Conservation (phyloP, 1,284 basidiomycete genomes). For the Fomes fomentarius region DNA sequence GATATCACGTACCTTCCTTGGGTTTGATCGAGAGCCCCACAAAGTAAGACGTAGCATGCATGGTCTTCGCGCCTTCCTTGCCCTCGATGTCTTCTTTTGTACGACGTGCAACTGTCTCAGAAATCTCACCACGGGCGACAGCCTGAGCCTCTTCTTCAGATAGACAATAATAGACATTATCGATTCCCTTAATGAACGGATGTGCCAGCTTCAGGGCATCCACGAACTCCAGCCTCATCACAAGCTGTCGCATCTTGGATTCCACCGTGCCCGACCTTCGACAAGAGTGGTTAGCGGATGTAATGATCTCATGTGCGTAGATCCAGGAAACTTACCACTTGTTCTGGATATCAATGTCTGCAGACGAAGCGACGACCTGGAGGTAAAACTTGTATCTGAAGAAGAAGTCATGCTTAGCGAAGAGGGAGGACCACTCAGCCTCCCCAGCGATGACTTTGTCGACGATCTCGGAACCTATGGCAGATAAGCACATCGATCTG, state of each 20-base stretch:
- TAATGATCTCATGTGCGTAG: no score
- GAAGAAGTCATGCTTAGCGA: constrained; percentile 96
- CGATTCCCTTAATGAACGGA: constrained; percentile 94
- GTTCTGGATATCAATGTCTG: constrained; percentile 84
- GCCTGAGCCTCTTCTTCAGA: constrained; percentile 85
- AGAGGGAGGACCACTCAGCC: constrained; percentile 89
- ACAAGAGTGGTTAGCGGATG: no score
- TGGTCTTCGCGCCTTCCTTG: constrained; percentile 75
- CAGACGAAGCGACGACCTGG: constrained; percentile 92
- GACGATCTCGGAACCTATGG: constrained; percentile 85
- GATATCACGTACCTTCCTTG: constrained; percentile 68
- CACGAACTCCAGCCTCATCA: constrained; percentile 97
- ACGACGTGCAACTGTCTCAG: constrained; percentile 70
- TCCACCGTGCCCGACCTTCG: constrained; percentile 69
- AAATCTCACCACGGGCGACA: constrained; percentile 88
- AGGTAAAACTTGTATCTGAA: constrained; percentile 97
- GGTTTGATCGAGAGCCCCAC: constrained; percentile 94
- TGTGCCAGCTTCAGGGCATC: constrained; percentile 92
- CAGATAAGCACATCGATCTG: not conserved
- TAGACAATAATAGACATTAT: constrained; percentile 85
- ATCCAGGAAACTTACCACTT: constrained; percentile 74
- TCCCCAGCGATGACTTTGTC: constrained; percentile 88
- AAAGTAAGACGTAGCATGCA: constrained; percentile 95
- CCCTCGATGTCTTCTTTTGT: constrained; percentile 82
- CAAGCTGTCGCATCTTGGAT: constrained; percentile 91